Evolutionary conservation across 306 rosid genomes (phyloP).

Genomic region (Quercus ilex): DNA sequence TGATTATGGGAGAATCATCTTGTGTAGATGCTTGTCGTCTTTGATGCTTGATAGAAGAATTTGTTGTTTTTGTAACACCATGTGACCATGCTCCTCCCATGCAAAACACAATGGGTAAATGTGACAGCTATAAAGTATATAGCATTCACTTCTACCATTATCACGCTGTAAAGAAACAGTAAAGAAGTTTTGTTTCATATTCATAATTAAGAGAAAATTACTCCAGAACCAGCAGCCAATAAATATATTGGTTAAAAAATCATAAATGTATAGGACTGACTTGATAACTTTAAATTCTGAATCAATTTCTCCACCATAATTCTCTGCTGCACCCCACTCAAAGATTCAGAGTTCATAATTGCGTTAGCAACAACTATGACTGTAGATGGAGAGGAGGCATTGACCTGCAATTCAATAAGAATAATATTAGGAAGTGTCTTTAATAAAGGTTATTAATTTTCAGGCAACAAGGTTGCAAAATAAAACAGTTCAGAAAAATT

Average conservation of each 20-base stretch:
- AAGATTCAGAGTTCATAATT: slow-evolving; percentile 62
- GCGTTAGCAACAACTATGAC: slow-evolving; percentile 65
- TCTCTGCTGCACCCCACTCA: slow-evolving; percentile 81
- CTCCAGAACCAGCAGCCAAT: not conserved
- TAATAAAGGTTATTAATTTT: not conserved
- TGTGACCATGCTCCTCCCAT: not conserved
- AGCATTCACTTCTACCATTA: slow-evolving; percentile 10
- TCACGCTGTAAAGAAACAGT: slow-evolving; percentile 19
- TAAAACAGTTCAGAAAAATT: no score
- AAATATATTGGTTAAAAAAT: not conserved
- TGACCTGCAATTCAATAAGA: slow-evolving; percentile 44
- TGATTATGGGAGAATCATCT: not conserved
- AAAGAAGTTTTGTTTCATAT: slow-evolving; percentile 7
- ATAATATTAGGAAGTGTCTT: not conserved
- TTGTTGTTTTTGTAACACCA: not conserved
- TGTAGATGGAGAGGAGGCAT: slow-evolving; percentile 62
- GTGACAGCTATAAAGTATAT: slow-evolving; percentile 6
- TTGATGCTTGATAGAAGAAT: no score
- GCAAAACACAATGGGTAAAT: not conserved
- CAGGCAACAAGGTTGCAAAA: no score
- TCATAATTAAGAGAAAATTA: not conserved
- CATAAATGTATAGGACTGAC: slow-evolving; percentile 18
- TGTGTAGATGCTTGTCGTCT: not conserved
- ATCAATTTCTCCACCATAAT: slow-evolving; percentile 85
- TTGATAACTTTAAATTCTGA: slow-evolving; percentile 49